These are phyloP conservation scores for Collariella sp. DNA, from an alignment of 495 filamentous ascomycete genomes.

Conservation along the genomic window DNA sequence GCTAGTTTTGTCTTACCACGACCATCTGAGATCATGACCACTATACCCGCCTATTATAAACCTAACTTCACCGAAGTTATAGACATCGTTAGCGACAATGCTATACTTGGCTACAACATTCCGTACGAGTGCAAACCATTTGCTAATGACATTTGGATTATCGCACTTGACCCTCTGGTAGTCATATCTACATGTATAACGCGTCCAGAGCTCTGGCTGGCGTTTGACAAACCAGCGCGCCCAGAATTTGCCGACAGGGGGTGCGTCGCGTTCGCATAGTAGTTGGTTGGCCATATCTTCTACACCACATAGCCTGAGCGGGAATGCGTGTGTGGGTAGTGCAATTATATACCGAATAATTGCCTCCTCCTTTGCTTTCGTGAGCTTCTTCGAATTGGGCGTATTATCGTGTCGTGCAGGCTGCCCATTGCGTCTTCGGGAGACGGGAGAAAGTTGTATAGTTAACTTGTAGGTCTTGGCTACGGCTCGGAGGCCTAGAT, in stretches of 20 bases:
- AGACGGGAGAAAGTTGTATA: not conserved
- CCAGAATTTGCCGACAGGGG: no score
- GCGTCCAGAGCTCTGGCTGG: no score
- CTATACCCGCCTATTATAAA: not conserved
- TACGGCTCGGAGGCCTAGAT: not conserved
- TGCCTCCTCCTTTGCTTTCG: not conserved
- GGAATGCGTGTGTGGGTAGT: not conserved
- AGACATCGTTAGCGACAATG: not conserved
- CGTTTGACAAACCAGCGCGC: no score
- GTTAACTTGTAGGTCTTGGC: not conserved
- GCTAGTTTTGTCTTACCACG: not conserved
- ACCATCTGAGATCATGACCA: not conserved
- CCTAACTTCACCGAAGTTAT: not conserved
- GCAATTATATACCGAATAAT: not conserved
- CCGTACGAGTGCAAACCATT: no score
- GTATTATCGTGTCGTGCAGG: constrained; percentile 6
- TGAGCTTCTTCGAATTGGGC: not conserved
- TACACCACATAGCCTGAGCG: no score
- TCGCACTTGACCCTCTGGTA: no score
- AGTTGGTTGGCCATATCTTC: no score
- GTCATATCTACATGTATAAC: no score
- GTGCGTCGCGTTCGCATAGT: no score
- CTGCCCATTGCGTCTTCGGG: constrained; percentile 1
- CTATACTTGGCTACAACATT: no score
- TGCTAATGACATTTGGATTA: no score